These are phyloP conservation scores for Phaseolus coccineus DNA, from an alignment of 331 rosid species.

Conservation along the genomic window DNA sequence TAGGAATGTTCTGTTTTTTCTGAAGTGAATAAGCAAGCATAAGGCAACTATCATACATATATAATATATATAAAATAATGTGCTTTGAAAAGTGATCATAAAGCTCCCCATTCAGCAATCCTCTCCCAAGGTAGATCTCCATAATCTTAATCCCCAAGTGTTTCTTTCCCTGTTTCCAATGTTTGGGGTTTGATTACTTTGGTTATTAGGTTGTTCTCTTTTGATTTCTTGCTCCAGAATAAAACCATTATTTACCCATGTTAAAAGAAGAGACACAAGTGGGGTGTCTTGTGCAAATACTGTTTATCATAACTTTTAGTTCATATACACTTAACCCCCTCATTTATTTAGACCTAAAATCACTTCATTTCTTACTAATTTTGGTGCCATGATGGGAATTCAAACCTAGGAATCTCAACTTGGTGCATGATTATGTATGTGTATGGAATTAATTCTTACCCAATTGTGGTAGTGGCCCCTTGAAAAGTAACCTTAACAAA, in stretches of 20 bases:
- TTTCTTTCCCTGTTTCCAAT: slow-evolving; percentile 74
- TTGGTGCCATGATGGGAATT: slow-evolving; percentile 25
- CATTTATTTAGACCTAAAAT: too few relatives aligned
- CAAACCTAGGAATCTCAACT: slow-evolving; percentile 1
- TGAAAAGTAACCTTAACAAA: slow-evolving; percentile 18
- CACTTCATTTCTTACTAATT: neutral
- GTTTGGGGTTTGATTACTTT: slow-evolving; percentile 62
- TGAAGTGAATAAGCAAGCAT: slow-evolving; percentile 9
- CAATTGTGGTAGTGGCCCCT: slow-evolving; percentile 10
- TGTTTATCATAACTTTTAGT: slow-evolving; percentile 25
- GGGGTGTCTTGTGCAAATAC: slow-evolving; percentile 30
- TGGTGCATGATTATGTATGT: neutral
- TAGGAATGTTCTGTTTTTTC: slow-evolving; percentile 67
- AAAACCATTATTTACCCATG: slow-evolving; percentile 40
- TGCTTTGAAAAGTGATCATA: slow-evolving; percentile 67
- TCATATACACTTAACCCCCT: neutral
- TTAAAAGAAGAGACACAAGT: slow-evolving; percentile 59
- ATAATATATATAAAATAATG: slow-evolving; percentile 37
- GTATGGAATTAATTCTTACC: neutral
- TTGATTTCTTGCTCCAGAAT: slow-evolving; percentile 45
- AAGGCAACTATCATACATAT: neutral
- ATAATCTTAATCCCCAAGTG: slow-evolving; percentile 60
- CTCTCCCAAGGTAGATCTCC: slow-evolving; percentile 65
- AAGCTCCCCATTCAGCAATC: slow-evolving; percentile 65
- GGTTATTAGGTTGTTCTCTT: slow-evolving; percentile 45